Conservation (phyloP, 106 monocot genomes). For the Dioscorea zingiberensis region DNA sequence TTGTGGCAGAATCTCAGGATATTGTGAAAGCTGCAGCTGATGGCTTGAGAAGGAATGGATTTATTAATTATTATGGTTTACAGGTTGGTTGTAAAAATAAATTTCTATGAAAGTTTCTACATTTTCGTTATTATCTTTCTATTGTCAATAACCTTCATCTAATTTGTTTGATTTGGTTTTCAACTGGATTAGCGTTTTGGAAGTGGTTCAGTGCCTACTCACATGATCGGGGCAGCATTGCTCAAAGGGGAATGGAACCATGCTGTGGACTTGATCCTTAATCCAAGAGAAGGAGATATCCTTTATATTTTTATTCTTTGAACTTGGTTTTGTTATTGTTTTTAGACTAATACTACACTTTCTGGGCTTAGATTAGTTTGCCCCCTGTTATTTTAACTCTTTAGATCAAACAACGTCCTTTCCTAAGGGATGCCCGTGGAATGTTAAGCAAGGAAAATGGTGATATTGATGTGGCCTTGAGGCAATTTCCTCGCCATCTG, state of each 20-base stretch:
- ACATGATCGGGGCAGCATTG: constrained; percentile 81
- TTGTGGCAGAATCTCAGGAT: constrained; percentile 76
- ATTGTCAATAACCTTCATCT: background rate
- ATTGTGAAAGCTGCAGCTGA: constrained; percentile 62
- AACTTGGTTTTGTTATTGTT: constrained; percentile 3
- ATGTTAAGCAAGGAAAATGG: constrained; percentile 64
- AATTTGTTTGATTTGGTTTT: background rate
- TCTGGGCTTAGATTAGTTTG: constrained; percentile 14
- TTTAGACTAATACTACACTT: background rate
- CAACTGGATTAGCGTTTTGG: constrained; percentile 76
- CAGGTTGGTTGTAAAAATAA: constrained; percentile 40
- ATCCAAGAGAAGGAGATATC: constrained; percentile 99
- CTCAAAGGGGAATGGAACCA: constrained; percentile 90
- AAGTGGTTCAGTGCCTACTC: constrained; percentile 97
- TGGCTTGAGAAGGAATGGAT: constrained; percentile 71
- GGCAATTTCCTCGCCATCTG: constrained; percentile 60
- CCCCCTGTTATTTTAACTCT: constrained; percentile 21
- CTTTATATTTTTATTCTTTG: constrained; percentile 25
- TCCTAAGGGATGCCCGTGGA: constrained; percentile 55
- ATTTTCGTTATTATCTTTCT: background rate
- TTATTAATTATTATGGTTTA: constrained; percentile 95
- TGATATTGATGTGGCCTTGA: constrained; percentile 63
- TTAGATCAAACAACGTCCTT: constrained; percentile 58
- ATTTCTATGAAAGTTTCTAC: constrained; percentile 1
- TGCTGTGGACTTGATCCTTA: constrained; percentile 81